Percentiles rank a stretch among this genome's conserved stretches.
Evolutionary conservation across 192 early-diverging fungal species (phyloP).

Genomic region (Thamnidium elegans): DNA sequence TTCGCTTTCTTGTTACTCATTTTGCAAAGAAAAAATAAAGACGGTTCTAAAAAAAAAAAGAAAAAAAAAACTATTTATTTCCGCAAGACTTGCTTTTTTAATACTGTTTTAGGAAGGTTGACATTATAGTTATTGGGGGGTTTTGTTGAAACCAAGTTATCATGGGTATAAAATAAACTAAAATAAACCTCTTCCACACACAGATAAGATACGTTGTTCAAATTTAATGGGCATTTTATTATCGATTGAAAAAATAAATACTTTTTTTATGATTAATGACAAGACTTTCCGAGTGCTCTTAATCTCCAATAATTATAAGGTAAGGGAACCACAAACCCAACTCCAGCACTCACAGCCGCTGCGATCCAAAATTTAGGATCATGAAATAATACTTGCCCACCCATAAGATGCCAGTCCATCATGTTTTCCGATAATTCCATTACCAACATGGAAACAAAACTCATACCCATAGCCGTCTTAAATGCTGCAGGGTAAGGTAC

Average conservation of each 20-base stretch:
- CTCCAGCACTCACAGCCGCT: constrained; percentile 32
- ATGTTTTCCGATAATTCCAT: constrained; percentile 55
- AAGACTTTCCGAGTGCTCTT: constrained; percentile 47
- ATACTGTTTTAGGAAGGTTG: too few relatives aligned
- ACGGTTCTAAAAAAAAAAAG: not conserved
- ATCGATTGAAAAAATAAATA: too few relatives aligned
- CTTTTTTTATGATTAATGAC: constrained; percentile 38
- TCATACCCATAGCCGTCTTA: constrained; percentile 58
- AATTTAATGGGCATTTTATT: not conserved
- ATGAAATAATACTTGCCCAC: constrained; percentile 42
- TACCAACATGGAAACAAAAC: constrained; percentile 51
- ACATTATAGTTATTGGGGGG: too few relatives aligned
- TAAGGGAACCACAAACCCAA: constrained; percentile 49
- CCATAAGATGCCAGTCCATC: constrained; percentile 53
- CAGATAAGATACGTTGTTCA: too few relatives aligned
- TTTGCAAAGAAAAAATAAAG: constrained; percentile 1
- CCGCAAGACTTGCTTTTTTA: too few relatives aligned
- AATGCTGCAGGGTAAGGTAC: constrained; percentile 34
- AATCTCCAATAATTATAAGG: constrained; percentile 59
- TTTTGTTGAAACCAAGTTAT: too few relatives aligned
- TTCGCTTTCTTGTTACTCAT: constrained; percentile 22
- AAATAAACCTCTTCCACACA: too few relatives aligned
- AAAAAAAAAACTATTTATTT: not conserved
- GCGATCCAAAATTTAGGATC: constrained; percentile 48
- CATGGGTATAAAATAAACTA: too few relatives aligned